Base-by-base conservation (phyloP, 441 rosid genomes). In the Theobroma grandiflorum region DNA sequence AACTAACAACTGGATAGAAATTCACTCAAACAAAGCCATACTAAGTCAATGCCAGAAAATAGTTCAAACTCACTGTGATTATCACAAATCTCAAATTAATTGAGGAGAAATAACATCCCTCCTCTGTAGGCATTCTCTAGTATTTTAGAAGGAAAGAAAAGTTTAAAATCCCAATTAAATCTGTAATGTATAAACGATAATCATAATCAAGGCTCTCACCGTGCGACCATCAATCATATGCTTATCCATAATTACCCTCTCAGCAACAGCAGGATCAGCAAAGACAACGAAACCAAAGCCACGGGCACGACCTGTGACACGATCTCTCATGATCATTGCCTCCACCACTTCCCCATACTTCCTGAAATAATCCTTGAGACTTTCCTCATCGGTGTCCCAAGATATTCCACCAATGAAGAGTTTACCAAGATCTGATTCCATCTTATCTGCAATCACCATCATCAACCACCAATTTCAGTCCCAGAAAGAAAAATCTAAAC, bases 361-460 rank as follows among this genome's bases (percentile, higher is more conserved):
- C 67, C 90, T 74, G 72, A 92, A 92, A 78, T 92, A 92, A 62
- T 90, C 94, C 84, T 87, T 80, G 10, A 92, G 88, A 12, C 94
- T 83, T 61, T 90, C 95, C 70, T 92, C 95, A 63, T 89, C 91
- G 10, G 95, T 90, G 83, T 92, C 94, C 95, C 95, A 92, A 37
- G 94, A 92, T 78, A 90, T 92, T 84, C 94, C 95, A 78, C 95
- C 95, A 84, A 92, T 85, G 88, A 92, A 92, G 82, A 92, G 94
- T 88, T 92, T 92, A 15, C 95, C 95, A 77, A 88, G 92, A 89
- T 92, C 95, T 78, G 91, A 92, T 83, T 92, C 94, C 94, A 92
- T 92, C 92, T 85, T 85, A 79, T 72, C 91, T 89, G 66, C 80
- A 85, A 66, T 85, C 84, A 84, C 76, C 42, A 79, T 72, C 84